These are phyloP conservation scores for Yamadazyma taylorii DNA, from an alignment of 1,139 yeast genomes.

Conservation along the genomic window DNA sequence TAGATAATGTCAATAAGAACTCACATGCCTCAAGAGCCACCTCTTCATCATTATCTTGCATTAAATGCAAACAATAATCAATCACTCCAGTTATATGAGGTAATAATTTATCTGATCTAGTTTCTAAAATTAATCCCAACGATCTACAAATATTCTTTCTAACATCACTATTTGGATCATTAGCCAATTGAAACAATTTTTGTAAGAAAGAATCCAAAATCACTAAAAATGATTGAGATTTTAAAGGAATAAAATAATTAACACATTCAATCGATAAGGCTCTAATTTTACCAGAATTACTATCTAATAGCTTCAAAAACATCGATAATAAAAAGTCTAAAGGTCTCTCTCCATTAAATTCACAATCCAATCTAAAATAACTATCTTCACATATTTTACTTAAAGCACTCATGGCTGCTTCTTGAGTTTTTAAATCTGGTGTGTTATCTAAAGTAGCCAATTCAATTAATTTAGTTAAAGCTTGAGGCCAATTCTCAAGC, in stretches of 20 bases:
- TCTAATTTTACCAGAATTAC: constrained; percentile 48
- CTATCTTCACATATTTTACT: constrained; percentile 89
- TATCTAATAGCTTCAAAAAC: constrained; percentile 47
- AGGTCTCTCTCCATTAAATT: constrained; percentile 66
- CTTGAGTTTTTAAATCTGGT: constrained; percentile 44
- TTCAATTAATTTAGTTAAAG: constrained; percentile 65
- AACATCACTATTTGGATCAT: constrained; percentile 58
- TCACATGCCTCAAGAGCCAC: constrained; percentile 94
- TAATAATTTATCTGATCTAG: constrained; percentile 74
- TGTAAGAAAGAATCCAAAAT: constrained; percentile 66
- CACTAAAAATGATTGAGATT: constrained; percentile 62
- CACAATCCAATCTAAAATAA: constrained; percentile 55
- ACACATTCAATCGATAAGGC: constrained; percentile 70
- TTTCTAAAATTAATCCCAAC: constrained; percentile 70
- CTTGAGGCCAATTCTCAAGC: constrained; percentile 69
- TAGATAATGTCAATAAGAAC: constrained; percentile 75
- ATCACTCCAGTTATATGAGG: constrained; percentile 87
- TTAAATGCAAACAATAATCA: constrained; percentile 78
- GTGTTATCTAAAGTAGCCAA: constrained; percentile 41
- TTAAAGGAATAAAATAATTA: constrained; percentile 71
- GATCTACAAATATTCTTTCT: constrained; percentile 78
- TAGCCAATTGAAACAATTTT: constrained; percentile 64
- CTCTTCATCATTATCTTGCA: constrained; percentile 61
- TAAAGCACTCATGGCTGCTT: constrained; percentile 76
- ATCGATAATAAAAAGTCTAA: constrained; percentile 65